phyloP scores from a whole-genome alignment of 768 basidiomycete species.

The Rhodocollybia butyracea region DNA sequence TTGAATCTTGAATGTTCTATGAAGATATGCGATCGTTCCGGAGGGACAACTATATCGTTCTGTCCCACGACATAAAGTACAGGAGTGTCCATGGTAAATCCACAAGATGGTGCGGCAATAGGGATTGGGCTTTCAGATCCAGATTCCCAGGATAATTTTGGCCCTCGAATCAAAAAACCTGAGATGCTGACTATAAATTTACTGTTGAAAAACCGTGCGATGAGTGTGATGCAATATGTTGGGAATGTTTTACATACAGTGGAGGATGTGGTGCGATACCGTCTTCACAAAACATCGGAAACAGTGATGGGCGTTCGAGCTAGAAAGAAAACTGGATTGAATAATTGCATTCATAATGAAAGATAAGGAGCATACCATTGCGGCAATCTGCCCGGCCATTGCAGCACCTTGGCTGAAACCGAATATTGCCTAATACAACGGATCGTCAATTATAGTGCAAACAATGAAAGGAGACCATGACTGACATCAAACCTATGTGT shows the following conservation, averaged over 20 bases:
- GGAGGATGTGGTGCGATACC: slow-evolving; percentile 4
- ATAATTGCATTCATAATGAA: neutral
- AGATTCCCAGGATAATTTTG: slow-evolving; percentile 5
- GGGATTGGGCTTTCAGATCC: neutral
- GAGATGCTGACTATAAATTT: slow-evolving; percentile 2
- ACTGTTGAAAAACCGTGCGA: neutral
- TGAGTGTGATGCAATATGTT: neutral
- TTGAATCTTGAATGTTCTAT: neutral
- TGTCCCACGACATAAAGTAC: slow-evolving; percentile 1
- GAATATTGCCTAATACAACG: neutral
- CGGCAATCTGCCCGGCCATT: slow-evolving; percentile 6
- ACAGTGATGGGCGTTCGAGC: slow-evolving; percentile 4
- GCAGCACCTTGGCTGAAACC: slow-evolving; percentile 7
- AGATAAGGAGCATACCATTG: neutral
- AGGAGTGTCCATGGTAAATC: neutral
- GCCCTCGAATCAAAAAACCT: slow-evolving; percentile 8
- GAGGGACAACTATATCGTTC: slow-evolving; percentile 2
- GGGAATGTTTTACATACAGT: neutral
- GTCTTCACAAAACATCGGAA: slow-evolving; percentile 6
- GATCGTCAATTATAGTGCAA: neutral
- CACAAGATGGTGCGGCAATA: neutral
- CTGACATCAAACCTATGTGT: slow-evolving; percentile 3
- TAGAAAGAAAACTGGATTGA: neutral
- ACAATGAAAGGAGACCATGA: neutral
- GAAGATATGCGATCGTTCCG: slow-evolving; percentile 1